phyloP scores from a whole-genome alignment of 805 yeast genomes.

The Ogataea salicorniae region DNA sequence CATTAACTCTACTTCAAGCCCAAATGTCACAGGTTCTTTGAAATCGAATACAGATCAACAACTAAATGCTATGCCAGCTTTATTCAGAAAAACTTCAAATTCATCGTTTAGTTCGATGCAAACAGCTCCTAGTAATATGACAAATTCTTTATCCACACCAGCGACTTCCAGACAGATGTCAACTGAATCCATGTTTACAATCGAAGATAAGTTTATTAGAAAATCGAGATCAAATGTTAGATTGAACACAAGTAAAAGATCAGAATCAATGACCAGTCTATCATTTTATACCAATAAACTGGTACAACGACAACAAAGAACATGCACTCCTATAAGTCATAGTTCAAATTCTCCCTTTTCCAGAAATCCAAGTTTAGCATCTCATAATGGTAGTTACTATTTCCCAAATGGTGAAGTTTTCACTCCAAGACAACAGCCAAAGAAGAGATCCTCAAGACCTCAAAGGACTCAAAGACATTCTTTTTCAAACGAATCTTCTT shows the following conservation, averaged over 20 bases:
- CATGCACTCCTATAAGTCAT: constrained; percentile 1
- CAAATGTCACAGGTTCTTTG: background rate
- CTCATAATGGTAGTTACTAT: constrained; percentile 21
- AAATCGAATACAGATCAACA: background rate
- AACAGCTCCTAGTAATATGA: constrained; percentile 2
- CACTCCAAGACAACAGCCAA: constrained; percentile 39
- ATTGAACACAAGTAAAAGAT: constrained; percentile 8
- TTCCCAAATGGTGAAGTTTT: constrained; percentile 54
- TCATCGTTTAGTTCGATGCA: constrained; percentile 26
- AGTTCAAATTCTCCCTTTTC: background rate
- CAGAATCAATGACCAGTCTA: constrained; percentile 15
- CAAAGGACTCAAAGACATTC: constrained; percentile 15
- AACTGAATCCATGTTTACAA: constrained; percentile 34
- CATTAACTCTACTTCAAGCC: background rate
- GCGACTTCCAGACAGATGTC: constrained; percentile 30
- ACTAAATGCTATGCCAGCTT: background rate
- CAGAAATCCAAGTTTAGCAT: constrained; percentile 6
- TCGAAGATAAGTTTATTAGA: constrained; percentile 37
- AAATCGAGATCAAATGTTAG: constrained; percentile 29
- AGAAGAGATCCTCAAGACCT: constrained; percentile 36
- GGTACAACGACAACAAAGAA: background rate
- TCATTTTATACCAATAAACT: constrained; percentile 2
- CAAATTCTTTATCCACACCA: background rate
- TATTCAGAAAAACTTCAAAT: constrained; percentile 31
- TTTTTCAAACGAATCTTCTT: background rate